Percentiles rank a stretch among this genome's conserved stretches.
phyloP scores from a whole-genome alignment of 805 yeast genomes.

The Hyphopichia homilentoma region DNA sequence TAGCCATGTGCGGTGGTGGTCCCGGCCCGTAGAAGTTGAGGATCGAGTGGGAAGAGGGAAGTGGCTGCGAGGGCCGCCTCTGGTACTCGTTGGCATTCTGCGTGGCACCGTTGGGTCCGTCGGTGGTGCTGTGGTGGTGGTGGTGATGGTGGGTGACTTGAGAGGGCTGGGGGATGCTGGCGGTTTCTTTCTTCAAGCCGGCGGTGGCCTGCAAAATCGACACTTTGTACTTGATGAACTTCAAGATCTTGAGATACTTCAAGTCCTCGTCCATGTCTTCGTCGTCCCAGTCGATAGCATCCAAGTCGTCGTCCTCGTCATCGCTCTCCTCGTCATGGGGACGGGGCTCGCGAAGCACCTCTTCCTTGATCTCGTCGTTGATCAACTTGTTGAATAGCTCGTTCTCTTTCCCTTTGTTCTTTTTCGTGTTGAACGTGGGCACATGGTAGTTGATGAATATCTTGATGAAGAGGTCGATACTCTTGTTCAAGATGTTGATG shows the following conservation, averaged over 20 bases:
- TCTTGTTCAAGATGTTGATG: slow-evolving; percentile 15
- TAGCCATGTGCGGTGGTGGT: not conserved
- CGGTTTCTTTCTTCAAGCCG: not conserved
- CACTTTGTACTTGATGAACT: slow-evolving; percentile 38
- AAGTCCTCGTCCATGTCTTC: slow-evolving; percentile 46
- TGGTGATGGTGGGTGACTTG: slow-evolving; percentile 7
- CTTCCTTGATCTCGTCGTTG: slow-evolving; percentile 37
- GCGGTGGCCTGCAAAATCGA: slow-evolving; percentile 7
- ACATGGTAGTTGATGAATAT: slow-evolving; percentile 38
- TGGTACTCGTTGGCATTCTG: not conserved
- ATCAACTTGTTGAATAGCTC: slow-evolving; percentile 33
- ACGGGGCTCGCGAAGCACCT: slow-evolving; percentile 28
- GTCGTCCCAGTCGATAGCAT: slow-evolving; percentile 45
- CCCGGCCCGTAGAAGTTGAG: not conserved
- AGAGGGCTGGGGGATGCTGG: not conserved
- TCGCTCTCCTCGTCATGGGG: slow-evolving; percentile 20
- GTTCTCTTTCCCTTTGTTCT: slow-evolving; percentile 27
- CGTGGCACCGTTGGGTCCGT: not conserved
- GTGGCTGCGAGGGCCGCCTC: not conserved
- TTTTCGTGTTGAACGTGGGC: slow-evolving; percentile 12
- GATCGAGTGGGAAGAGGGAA: not conserved
- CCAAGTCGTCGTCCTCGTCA: slow-evolving; percentile 10
- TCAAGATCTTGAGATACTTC: slow-evolving; percentile 39
- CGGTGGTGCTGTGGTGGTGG: not conserved
- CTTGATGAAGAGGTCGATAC: slow-evolving; percentile 31